phyloP scores from a whole-genome alignment of 208 protist genomes.

The Acanthamoeba quina region DNA sequence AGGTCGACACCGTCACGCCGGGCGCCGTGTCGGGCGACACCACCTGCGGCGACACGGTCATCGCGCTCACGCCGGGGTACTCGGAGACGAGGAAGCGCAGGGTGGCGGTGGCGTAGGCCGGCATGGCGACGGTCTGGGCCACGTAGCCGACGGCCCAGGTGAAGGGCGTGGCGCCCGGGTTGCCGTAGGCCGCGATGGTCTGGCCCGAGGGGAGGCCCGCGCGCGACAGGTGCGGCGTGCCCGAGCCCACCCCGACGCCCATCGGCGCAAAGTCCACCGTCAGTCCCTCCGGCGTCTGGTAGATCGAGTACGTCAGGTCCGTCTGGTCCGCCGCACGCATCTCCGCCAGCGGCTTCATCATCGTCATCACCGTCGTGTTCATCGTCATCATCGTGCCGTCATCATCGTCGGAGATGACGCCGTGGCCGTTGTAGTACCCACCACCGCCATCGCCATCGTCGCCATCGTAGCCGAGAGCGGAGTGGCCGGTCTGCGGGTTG shows the following conservation, averaged over 20 bases:
- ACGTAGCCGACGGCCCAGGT: slow-evolving; percentile 56
- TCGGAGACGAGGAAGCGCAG: slow-evolving; percentile 16
- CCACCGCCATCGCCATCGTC: not conserved
- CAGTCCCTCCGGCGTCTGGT: not conserved
- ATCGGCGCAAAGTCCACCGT: slow-evolving; percentile 49
- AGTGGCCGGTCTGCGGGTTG: slow-evolving; percentile 10
- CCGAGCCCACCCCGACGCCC: not conserved
- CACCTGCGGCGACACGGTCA: not conserved
- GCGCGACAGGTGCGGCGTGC: slow-evolving; percentile 27
- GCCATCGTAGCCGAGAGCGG: not conserved
- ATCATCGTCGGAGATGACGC: too few species aligned
- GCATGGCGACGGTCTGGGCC: not conserved
- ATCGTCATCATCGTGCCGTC: not conserved
- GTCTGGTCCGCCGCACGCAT: not conserved
- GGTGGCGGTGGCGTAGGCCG: not conserved
- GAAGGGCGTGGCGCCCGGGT: slow-evolving; percentile 30
- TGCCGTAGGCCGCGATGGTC: not conserved
- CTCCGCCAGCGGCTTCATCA: not conserved
- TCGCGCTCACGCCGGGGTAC: not conserved
- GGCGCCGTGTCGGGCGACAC: slow-evolving; percentile 28
- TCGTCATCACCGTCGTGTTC: not conserved
- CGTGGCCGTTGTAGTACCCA: not conserved
- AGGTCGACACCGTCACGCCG: slow-evolving; percentile 5
- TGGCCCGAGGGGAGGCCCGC: not conserved
- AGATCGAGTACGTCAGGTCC: not conserved